A percentile compares a stretch with the other conserved stretches of the same genome.
phyloP scores from a whole-genome alignment of 257 asterid genomes.

The Fraxinus americana region DNA sequence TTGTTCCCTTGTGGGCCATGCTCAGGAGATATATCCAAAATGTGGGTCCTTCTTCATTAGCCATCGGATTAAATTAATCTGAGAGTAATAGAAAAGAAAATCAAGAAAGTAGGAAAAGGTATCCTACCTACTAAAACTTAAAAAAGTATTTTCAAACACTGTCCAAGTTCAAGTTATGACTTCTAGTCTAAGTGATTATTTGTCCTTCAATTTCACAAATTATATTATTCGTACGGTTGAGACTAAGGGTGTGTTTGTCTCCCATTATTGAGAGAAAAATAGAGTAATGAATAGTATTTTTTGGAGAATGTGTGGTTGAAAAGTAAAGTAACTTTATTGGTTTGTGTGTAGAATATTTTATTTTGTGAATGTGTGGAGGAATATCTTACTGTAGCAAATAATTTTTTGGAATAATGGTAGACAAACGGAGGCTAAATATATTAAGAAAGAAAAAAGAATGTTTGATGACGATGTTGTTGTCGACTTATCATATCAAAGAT shows the following conservation, averaged over 20 bases:
- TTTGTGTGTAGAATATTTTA: too few species aligned
- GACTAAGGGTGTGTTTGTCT: too few species aligned
- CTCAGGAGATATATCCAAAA: slow-evolving; percentile 52
- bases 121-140: not conserved
- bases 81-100: not conserved
- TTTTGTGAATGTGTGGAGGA: too few species aligned
- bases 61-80: slow-evolving; percentile 6
- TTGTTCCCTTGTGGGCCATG: slow-evolving; percentile 40
- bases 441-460: too few species aligned
- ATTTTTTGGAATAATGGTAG: too few species aligned
- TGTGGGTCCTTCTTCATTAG: slow-evolving; percentile 21
- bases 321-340: too few species aligned
- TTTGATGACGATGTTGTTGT: too few species aligned
- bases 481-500: not conserved
- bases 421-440: not conserved
- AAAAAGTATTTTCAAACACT: not conserved
- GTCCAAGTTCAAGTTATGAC: not conserved
- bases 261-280: too few species aligned
- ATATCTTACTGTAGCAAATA: too few species aligned
- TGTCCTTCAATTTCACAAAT: not conserved
- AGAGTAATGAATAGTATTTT: too few species aligned
- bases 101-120: not conserved
- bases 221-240: not conserved
- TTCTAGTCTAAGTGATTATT: not conserved
- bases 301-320: too few species aligned